These are phyloP conservation scores for Trichocomaceae sp. DNA, from an alignment of 2,329 filamentous ascomycete genomes.

Conservation along the genomic window DNA sequence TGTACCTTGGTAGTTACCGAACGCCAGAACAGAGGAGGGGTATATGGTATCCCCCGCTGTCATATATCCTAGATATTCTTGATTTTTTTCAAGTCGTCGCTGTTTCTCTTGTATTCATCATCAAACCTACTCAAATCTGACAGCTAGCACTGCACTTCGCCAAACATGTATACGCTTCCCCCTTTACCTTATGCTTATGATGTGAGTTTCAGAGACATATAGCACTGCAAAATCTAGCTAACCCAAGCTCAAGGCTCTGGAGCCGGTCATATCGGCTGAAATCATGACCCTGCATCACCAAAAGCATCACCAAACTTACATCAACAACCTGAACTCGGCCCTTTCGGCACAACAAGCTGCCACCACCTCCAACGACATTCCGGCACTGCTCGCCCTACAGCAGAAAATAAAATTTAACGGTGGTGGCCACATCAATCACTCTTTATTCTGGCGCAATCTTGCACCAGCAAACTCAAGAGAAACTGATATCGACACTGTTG, in stretches of 20 bases:
- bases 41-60: too few species aligned
- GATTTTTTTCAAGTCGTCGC: too few species aligned
- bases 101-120: too few species aligned
- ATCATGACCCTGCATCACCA: slow-evolving; percentile 95
- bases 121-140: too few species aligned
- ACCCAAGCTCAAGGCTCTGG: slow-evolving; percentile 55
- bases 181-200: slow-evolving; percentile 63
- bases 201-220: slow-evolving; percentile 48
- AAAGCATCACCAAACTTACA: slow-evolving; percentile 91
- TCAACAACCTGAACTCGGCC: slow-evolving; percentile 78
- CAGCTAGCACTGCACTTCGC: too few species aligned
- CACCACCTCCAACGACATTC: slow-evolving; percentile 51
- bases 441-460: slow-evolving; percentile 84
- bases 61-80: too few species aligned
- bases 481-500: slow-evolving; percentile 49
- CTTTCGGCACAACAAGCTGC: slow-evolving; percentile 58
- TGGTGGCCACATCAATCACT: slow-evolving; percentile 89
- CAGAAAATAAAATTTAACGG: slow-evolving; percentile 77
- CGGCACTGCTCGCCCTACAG: slow-evolving; percentile 61
- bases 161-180: slow-evolving; percentile 52
- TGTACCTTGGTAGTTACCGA: too few species aligned
- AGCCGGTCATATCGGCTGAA: slow-evolving; percentile 69
- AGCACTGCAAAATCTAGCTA: neutral
- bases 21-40: too few species aligned
- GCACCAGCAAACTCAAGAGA: slow-evolving; percentile 54